Conservation (phyloP, 2,329 filamentous ascomycete genomes). For the Penicillium crustosum region DNA sequence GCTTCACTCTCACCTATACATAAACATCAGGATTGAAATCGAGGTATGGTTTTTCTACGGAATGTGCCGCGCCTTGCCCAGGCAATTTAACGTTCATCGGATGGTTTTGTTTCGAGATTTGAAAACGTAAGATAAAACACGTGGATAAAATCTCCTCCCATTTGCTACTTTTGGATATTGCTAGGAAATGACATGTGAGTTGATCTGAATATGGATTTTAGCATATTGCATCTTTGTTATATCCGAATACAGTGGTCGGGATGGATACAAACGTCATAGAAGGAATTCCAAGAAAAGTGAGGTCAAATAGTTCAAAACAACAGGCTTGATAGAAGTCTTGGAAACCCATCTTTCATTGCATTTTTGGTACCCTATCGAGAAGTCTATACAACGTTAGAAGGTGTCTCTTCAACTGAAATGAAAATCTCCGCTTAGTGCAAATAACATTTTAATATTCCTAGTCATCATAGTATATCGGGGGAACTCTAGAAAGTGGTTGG, state of each 20-base stretch:
- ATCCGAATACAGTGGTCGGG: too few species aligned
- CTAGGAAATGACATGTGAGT: background rate
- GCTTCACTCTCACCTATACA: background rate
- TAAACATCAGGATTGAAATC: background rate
- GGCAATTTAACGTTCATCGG: background rate
- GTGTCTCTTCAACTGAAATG: background rate
- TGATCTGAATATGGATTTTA: background rate
- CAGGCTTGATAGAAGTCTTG: background rate
- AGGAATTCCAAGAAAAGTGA: background rate
- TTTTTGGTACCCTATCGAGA: background rate
- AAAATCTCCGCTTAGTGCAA: background rate
- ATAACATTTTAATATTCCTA: background rate
- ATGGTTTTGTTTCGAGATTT: background rate
- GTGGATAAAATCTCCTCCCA: background rate
- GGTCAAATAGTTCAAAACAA: too few species aligned
- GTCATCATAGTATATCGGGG: background rate
- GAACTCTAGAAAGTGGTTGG: background rate
- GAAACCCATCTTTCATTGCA: background rate
- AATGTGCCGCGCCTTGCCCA: background rate
- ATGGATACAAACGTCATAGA: background rate
- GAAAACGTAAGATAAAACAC: background rate
- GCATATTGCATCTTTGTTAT: background rate
- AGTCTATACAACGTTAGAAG: background rate
- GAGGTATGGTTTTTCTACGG: background rate
- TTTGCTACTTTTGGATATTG: conserved; percentile 1